Conservation (phyloP, 352 stramenopile genomes). For the Phytophthora quininea region DNA sequence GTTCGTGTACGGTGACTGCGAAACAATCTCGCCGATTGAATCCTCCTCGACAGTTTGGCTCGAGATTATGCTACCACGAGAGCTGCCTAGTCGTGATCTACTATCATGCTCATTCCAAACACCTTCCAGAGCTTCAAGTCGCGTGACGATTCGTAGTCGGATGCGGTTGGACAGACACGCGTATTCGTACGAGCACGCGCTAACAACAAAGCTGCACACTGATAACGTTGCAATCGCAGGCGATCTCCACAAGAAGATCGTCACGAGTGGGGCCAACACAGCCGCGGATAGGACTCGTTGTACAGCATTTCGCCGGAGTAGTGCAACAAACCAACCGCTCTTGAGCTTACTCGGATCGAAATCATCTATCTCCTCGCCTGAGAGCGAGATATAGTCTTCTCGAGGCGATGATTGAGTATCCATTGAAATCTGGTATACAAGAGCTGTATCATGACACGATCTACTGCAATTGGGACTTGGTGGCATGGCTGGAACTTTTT, state of each 20-base stretch:
- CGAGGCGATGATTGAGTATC: slow-evolving; percentile 16
- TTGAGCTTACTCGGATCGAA: not conserved
- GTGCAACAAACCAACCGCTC: not conserved
- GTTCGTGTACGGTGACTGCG: not conserved
- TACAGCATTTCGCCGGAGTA: slow-evolving; percentile 52
- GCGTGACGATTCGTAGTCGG: slow-evolving; percentile 48
- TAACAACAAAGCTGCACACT: slow-evolving; percentile 61
- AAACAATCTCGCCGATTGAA: slow-evolving; percentile 1
- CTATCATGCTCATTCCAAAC: slow-evolving; percentile 20
- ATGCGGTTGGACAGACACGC: slow-evolving; percentile 72
- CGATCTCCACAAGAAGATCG: slow-evolving; percentile 67
- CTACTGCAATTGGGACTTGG: no score
- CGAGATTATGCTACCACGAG: slow-evolving; percentile 1
- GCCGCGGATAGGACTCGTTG: slow-evolving; percentile 63
- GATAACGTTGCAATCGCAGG: slow-evolving; percentile 65
- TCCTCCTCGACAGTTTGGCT: slow-evolving; percentile 13
- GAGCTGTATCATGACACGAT: not conserved
- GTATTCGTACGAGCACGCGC: slow-evolving; percentile 74
- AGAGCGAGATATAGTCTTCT: slow-evolving; percentile 10
- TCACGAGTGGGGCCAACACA: slow-evolving; percentile 64
- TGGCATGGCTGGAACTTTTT: no score
- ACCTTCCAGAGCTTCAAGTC: slow-evolving; percentile 36
- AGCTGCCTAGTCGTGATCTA: slow-evolving; percentile 3
- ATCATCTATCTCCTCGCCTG: not conserved
- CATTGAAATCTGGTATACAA: slow-evolving; percentile 11